A percentile compares a stretch with the other conserved stretches of the same genome.
phyloP scores from a whole-genome alignment of 1,284 basidiomycete genomes.

The Trichosporon sp. region DNA sequence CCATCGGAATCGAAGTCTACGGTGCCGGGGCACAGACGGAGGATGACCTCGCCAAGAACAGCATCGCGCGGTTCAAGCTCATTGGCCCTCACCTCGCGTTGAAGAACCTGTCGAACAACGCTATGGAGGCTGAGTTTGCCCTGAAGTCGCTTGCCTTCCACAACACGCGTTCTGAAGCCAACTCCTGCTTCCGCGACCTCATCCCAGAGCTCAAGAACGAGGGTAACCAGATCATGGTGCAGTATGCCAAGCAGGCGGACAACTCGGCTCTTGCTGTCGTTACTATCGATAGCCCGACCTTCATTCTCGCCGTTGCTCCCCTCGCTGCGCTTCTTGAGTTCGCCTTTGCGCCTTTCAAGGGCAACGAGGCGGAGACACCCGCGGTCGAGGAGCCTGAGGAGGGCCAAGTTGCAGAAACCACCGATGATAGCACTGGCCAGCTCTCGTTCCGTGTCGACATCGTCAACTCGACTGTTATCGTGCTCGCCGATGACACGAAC shows the following conservation, averaged over 20 bases:
- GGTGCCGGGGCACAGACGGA: slow-evolving; percentile 67
- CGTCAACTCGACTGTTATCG: slow-evolving; percentile 84
- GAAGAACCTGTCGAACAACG: slow-evolving; percentile 81
- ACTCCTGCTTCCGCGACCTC: slow-evolving; percentile 89
- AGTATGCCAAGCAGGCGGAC: slow-evolving; percentile 73
- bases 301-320: slow-evolving; percentile 93
- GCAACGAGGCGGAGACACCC: slow-evolving; percentile 26
- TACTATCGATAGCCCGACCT: slow-evolving; percentile 88
- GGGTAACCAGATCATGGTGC: slow-evolving; percentile 88
- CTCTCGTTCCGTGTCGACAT: slow-evolving; percentile 80
- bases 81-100: slow-evolving; percentile 77
- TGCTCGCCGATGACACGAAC: slow-evolving; percentile 83
- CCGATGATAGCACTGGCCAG: slow-evolving; percentile 32
- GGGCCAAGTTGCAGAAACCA: slow-evolving; percentile 28
- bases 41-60: slow-evolving; percentile 70
- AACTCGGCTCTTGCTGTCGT: slow-evolving; percentile 73
- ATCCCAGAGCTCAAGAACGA: slow-evolving; percentile 88
- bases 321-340: slow-evolving; percentile 86
- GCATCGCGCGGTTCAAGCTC: slow-evolving; percentile 83
- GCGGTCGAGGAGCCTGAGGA: slow-evolving; percentile 42
- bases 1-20: slow-evolving; percentile 90
- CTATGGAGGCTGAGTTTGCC: slow-evolving; percentile 82
- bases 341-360: slow-evolving; percentile 69
- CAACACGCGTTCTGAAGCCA: slow-evolving; percentile 75
- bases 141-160: slow-evolving; percentile 88